phyloP scores from a whole-genome alignment of 306 rosid genomes.

The Benincasa hispida region DNA sequence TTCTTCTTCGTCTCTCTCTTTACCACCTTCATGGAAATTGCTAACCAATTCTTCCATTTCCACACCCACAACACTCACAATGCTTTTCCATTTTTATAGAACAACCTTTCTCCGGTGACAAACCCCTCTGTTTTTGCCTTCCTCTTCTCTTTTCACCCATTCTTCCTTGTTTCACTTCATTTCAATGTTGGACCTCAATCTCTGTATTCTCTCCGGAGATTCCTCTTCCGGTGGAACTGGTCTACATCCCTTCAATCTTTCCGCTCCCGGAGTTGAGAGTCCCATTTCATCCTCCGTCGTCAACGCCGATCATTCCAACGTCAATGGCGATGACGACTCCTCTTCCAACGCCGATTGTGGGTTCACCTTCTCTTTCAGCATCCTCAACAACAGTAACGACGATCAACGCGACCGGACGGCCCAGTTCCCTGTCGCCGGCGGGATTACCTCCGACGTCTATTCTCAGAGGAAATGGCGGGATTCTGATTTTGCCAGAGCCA shows the following conservation, averaged over 20 bases:
- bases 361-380: conserved; percentile 31
- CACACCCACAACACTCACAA: background rate
- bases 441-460: background rate
- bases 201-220: background rate
- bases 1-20: background rate
- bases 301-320: background rate
- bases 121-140: background rate
- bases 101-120: background rate
- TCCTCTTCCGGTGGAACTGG: background rate
- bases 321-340: background rate
- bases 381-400: conserved; percentile 21
- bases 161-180: background rate
- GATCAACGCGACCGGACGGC: conserved; percentile 29
- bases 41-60: background rate
- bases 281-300: background rate
- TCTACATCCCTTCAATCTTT: background rate
- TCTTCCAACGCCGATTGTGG: conserved; percentile 21
- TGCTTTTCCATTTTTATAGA: background rate
- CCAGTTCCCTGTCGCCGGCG: conserved; percentile 36
- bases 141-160: background rate
- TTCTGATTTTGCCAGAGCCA: conserved; percentile 15
- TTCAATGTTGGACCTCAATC: conserved; percentile 6
- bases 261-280: background rate
- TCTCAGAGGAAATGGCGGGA: conserved; percentile 32
- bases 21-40: background rate